Evolutionary conservation across 1,139 yeast genomes (phyloP).

Genomic region (Yamadazyma membranifaciens): DNA sequence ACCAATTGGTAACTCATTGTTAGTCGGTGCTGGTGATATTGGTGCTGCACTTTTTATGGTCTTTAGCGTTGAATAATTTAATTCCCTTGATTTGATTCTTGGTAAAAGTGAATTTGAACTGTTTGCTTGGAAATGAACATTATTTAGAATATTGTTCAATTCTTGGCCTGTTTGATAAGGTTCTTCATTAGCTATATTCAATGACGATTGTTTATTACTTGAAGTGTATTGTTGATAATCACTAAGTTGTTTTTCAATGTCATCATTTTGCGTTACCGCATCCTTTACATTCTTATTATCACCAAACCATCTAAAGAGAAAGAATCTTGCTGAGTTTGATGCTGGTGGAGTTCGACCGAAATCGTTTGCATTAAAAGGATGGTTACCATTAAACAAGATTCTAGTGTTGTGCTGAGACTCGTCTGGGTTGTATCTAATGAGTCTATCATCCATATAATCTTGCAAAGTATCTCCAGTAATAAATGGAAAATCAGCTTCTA

Average conservation of each 20-base stretch:
- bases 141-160: constrained; percentile 4
- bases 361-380: constrained; percentile 34
- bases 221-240: not conserved
- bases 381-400: constrained; percentile 33
- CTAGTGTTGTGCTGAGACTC: constrained; percentile 41
- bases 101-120: constrained; percentile 23
- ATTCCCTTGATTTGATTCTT: constrained; percentile 3
- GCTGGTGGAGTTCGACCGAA: constrained; percentile 11
- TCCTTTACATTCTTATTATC: constrained; percentile 1
- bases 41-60: not conserved
- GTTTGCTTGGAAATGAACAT: constrained; percentile 13
- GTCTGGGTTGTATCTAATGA: constrained; percentile 53
- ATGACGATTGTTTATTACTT: constrained; percentile 1
- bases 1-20: constrained; percentile 8
- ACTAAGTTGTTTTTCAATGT: constrained; percentile 4
- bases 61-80: constrained; percentile 1
- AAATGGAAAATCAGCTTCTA: constrained; percentile 3
- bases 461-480: constrained; percentile 6
- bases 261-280: constrained; percentile 1
- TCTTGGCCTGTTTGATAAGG: constrained; percentile 3
- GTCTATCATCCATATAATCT: constrained; percentile 48
- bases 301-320: constrained; percentile 10
- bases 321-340: not conserved
- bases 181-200: constrained; percentile 5
- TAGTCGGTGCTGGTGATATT: not conserved